Base-by-base conservation (phyloP, 306 rosid genomes). In the Comarum palustre region DNA sequence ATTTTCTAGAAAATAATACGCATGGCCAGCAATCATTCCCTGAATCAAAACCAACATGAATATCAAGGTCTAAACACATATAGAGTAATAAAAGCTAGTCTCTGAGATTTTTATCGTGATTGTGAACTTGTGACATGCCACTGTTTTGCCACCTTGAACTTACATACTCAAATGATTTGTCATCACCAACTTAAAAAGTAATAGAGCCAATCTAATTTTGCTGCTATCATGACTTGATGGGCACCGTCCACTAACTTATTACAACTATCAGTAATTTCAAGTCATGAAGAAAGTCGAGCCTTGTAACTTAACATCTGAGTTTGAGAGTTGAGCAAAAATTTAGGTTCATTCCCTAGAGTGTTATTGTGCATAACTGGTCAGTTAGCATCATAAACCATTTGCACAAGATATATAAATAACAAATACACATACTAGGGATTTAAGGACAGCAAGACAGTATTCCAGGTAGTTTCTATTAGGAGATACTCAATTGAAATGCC, bases 11-110 rank as follows among this genome's bases (percentile, higher is more conserved):
- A 94, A 94, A 84, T 89, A 94, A 75, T 94, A 94, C 19, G 97
- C 97, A 79, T 94, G 97, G 2, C 98, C 98, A 51, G 98, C 96
- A 84, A 89, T 88, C 98, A 91, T 89, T 78, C 98, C 98, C 98
- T 94, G 91, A 51, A 79, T 55, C 31, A 61, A 25, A 24, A 78
- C 6, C 25, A 31, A 12, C 25, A 46, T 43, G 34, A 4, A 24
- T 8, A 60, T 17, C 54, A 54, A 32, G 25, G 45, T 62, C 24
- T 32, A 61, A n/a, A 20, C 1, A 27, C 13, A 0, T 59, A 10
- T 10, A 59, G 39, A 25, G 8, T 29, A 29, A 27, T 20, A 58
- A 27, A 14, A 58, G 38, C 19, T 13, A 25, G 64, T 27, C 4
- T 11, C 36, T 4, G 36, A 17, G 36, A 27, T 13, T 12, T 25